A percentile compares a stretch with the other conserved stretches of the same genome.
Evolutionary conservation across 768 basidiomycete species (phyloP).

Genomic region (Boletus patriciae): DNA sequence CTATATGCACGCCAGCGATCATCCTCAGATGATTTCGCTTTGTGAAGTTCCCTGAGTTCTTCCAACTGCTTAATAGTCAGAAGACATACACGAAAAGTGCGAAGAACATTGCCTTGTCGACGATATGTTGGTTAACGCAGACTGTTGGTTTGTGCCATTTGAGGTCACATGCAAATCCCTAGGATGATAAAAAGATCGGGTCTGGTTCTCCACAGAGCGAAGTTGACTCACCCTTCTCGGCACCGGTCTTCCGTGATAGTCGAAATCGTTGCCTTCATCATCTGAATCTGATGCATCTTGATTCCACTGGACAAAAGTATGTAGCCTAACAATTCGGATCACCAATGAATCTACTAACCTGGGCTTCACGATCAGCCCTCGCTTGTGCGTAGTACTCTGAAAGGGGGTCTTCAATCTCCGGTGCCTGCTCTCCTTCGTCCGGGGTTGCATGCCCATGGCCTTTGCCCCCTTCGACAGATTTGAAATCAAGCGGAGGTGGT

Average conservation of each 20-base stretch:
- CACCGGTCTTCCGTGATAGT: conserved; percentile 17
- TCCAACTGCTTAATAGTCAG: conserved; percentile 46
- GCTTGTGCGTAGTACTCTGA: conserved; percentile 65
- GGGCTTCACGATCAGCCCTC: conserved; percentile 45
- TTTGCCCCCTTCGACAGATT: background rate
- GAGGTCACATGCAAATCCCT: conserved; percentile 71
- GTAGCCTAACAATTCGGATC: background rate
- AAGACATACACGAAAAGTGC: background rate
- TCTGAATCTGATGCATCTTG: conserved; percentile 38
- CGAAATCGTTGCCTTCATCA: conserved; percentile 29
- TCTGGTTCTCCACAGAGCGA: background rate
- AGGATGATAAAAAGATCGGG: background rate
- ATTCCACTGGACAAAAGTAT: conserved; percentile 28
- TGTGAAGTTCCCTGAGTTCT: conserved; percentile 65
- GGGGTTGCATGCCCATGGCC: background rate
- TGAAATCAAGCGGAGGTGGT: conserved; percentile 25
- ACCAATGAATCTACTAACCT: conserved; percentile 32
- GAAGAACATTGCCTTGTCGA: conserved; percentile 56
- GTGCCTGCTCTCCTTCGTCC: background rate
- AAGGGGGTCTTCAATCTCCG: conserved; percentile 49
- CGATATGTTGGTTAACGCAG: conserved; percentile 69
- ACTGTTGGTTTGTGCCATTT: conserved; percentile 36
- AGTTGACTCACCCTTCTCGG: conserved; percentile 32
- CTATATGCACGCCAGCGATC: conserved; percentile 67
- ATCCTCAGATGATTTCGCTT: conserved; percentile 56